phyloP scores from a whole-genome alignment of 2,329 filamentous ascomycete genomes.

The Calonectria pteridis region DNA sequence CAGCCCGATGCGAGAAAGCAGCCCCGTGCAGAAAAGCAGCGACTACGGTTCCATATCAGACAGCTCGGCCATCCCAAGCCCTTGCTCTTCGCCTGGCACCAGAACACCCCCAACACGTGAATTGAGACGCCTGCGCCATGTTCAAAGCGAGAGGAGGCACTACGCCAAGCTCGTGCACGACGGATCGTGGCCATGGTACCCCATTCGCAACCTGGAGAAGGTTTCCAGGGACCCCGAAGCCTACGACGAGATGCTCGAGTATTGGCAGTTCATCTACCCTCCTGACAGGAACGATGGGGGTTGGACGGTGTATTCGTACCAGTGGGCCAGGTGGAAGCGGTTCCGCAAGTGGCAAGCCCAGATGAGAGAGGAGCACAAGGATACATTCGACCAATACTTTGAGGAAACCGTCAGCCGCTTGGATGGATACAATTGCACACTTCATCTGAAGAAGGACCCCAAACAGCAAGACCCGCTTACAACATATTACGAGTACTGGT shows the following conservation, averaged over 20 bases:
- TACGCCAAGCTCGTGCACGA: constrained; percentile 24
- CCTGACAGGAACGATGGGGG: constrained; percentile 3
- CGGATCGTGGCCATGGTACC: constrained; percentile 41
- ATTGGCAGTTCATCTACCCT: constrained; percentile 30
- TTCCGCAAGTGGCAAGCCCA: constrained; percentile 36
- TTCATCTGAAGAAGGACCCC: not conserved
- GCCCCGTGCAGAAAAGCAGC: not conserved
- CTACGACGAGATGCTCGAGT: constrained; percentile 26
- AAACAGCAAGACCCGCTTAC: not conserved
- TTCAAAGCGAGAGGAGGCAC: constrained; percentile 24
- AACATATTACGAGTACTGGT: constrained; percentile 47
- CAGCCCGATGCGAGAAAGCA: not conserved
- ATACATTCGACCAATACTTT: not conserved
- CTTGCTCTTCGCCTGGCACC: not conserved
- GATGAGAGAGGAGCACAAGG: constrained; percentile 37
- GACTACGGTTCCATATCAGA: not conserved
- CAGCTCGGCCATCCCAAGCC: not conserved
- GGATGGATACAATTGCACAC: not conserved
- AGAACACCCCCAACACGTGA: not conserved
- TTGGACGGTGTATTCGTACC: constrained; percentile 35
- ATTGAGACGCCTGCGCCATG: not conserved
- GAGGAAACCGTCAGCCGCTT: not conserved
- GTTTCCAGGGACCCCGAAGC: constrained; percentile 26
- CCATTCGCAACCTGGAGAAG: constrained; percentile 23
- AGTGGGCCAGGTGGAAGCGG: constrained; percentile 33